Evolutionary conservation across 1,139 yeast genomes (phyloP).

Genomic region (Suhomyces bokatorum): DNA sequence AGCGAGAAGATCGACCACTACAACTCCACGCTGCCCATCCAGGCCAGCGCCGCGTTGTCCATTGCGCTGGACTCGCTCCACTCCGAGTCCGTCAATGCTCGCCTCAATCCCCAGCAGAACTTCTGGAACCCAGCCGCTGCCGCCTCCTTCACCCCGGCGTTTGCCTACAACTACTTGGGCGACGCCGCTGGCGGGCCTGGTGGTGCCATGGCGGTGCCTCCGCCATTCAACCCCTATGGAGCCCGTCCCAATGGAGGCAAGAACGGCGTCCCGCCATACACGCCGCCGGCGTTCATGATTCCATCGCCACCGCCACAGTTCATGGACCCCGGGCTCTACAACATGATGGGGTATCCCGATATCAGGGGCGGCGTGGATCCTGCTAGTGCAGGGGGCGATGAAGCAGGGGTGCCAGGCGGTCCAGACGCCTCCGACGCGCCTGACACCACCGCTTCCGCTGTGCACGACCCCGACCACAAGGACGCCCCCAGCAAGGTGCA

Average conservation of each 20-base stretch:
- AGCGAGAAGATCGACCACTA: slow-evolving; percentile 66
- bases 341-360: slow-evolving; percentile 26
- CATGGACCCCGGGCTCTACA: slow-evolving; percentile 41
- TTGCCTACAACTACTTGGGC: slow-evolving; percentile 30
- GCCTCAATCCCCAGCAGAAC: slow-evolving; percentile 28
- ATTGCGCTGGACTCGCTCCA: slow-evolving; percentile 31
- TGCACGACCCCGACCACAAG: background rate
- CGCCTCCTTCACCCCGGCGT: slow-evolving; percentile 53
- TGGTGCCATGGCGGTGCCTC: slow-evolving; percentile 14
- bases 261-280: slow-evolving; percentile 31
- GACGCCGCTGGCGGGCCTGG: slow-evolving; percentile 13
- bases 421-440: slow-evolving; percentile 2
- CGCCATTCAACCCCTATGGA: slow-evolving; percentile 12
- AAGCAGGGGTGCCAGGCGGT: slow-evolving; percentile 5
- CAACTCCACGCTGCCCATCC: slow-evolving; percentile 52
- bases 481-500: slow-evolving; percentile 14
- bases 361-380: background rate
- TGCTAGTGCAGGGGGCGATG: background rate
- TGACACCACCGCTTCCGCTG: background rate
- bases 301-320: slow-evolving; percentile 40
- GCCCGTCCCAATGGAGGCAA: slow-evolving; percentile 17
- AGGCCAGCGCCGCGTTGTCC: slow-evolving; percentile 43
- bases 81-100: slow-evolving; percentile 5
- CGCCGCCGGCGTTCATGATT: slow-evolving; percentile 45
- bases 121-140: slow-evolving; percentile 72